Base-by-base conservation (phyloP, 2,329 filamentous ascomycete species). In the Graphilbum fragrans region DNA sequence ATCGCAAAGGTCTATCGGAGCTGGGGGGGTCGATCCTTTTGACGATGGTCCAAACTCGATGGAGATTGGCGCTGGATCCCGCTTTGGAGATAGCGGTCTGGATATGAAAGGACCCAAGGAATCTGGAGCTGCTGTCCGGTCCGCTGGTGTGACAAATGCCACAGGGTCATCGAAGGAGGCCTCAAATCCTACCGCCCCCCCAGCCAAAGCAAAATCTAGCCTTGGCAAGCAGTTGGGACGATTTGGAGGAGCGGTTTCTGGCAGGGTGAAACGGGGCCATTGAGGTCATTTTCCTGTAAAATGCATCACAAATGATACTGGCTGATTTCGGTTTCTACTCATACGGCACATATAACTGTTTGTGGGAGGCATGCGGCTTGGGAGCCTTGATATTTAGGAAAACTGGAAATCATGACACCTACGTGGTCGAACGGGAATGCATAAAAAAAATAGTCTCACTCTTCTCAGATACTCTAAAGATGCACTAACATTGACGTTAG, bases 201-300 rank as follows among this genome's bases (percentile, higher is more conserved):
- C 63, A 25, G 63, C 67, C 27, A 84, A 82, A 59, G 70, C 69
- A 35, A 72, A 72, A 52, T 71, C 73, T 9, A 74, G 77, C 36
- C 59, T 86, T 33, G 76, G 80, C 5, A 79, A 72, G 50, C 74
- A 84, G 53, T 75, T 86, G 56, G 80, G 81, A 5, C 67, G 82
- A 43, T 60, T 86, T 5, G 79, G 79, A 36, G 81, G 80, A n/a
- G 81, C 82, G 27, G 80, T 83, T 16, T 66, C 78, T 35, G 76
- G 78, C 35, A 76, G 75, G 53, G 68, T 62, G 38, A 78, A 78
- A 57, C 67, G 74, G 50, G 67, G 62, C 49, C 54, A 61, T 46
- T 52, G 55, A 48, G 25, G n/a, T n/a, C n/a, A n/a, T n/a, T 27
- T 12, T 27, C 25, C 7, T 27, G 12, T 7, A 12, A 7, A 7